These are phyloP conservation scores for Vitis labrusca DNA, from an alignment of 164 flowering plant genomes.

Conservation along the genomic window DNA sequence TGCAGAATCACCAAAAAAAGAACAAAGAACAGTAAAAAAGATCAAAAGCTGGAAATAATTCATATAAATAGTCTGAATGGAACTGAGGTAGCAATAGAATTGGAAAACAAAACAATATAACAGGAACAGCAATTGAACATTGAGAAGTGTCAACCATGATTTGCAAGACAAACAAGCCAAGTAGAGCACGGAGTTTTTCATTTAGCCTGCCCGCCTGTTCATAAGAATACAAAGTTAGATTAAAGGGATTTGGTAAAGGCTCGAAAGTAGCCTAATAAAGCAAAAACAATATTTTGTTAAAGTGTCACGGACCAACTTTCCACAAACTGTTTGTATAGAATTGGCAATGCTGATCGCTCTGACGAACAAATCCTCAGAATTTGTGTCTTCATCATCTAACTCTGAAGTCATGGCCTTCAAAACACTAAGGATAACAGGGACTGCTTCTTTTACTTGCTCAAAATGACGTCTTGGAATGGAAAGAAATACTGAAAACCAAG, in stretches of 20 bases:
- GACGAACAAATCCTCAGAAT: constrained; percentile 38
- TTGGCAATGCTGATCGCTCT: constrained; percentile 53
- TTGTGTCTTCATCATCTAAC: constrained; percentile 33
- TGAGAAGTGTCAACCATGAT: constrained; percentile 48
- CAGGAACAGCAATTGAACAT: not conserved
- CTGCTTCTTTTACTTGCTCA: constrained; percentile 55
- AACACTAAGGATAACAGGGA: constrained; percentile 33
- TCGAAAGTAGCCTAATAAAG: constrained; percentile 7
- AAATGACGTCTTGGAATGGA: constrained; percentile 67
- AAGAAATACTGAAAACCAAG: constrained; percentile 53
- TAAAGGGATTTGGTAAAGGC: constrained; percentile 7
- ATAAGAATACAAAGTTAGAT: constrained; percentile 14
- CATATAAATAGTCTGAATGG: not conserved
- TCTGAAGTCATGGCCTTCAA: constrained; percentile 37
- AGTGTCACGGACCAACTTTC: constrained; percentile 58
- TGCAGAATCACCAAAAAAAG: too few species aligned
- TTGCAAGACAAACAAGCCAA: constrained; percentile 74
- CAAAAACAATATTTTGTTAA: constrained; percentile 1
- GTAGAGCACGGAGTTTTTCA: constrained; percentile 58
- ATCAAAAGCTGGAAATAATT: not conserved
- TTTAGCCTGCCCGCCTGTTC: constrained; percentile 54
- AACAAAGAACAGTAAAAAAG: too few species aligned
- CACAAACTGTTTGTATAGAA: constrained; percentile 53
- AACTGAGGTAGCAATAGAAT: not conserved
- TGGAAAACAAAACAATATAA: not conserved